Evolutionary conservation across 2,329 filamentous ascomycete species (phyloP), one percentile per base, ranked within the genome.

Genomic region (Nemania abortiva): DNA sequence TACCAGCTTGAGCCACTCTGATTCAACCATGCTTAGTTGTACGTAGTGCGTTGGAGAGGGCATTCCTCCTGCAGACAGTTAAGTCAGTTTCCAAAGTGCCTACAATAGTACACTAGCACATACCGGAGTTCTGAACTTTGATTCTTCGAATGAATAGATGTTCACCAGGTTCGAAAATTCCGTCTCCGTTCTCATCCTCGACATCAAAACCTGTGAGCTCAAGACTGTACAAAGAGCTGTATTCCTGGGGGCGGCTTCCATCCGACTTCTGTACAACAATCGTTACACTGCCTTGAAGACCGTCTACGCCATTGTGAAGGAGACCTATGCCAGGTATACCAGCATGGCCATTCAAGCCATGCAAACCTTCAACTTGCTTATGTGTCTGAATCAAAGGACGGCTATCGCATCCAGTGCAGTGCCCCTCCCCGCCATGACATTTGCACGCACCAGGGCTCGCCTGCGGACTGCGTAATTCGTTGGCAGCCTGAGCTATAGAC

Each of bases 111-210:
- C 57, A 55, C 63, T 50, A 50, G 39, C 37, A 60, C 57, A 55
- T 55, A 61, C 63, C 56, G 20, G 63, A 66, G 39, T 61, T 66
- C 49, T 18, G 56, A 50, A 61, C 50, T 50, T 15, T 66, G 50
- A 66, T 66, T 61, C 63, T 60, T 66, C 63, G 63, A 56, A 61
- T 7, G 11, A 66, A 66, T 55, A 66, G 29, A 42, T 56, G 37
- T 50, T 61, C 63, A 13, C 63, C 57, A 6, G 63, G 63, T 50
- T 66, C 63, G 37, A 61, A 56, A 56, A 61, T 61, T 42, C 63
- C 63, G 20, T 66, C 63, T 61, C 63, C 39, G 11, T 61, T 61
- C 57, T 61, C 63, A 61, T 66, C 63, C 50, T 66, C 63, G 29
- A 66, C 63, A 15, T 66, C 50, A 50, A 66, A 66, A 31, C 56